Conservation (phyloP, 1,284 basidiomycete genomes). For the Fistulina hepatica region DNA sequence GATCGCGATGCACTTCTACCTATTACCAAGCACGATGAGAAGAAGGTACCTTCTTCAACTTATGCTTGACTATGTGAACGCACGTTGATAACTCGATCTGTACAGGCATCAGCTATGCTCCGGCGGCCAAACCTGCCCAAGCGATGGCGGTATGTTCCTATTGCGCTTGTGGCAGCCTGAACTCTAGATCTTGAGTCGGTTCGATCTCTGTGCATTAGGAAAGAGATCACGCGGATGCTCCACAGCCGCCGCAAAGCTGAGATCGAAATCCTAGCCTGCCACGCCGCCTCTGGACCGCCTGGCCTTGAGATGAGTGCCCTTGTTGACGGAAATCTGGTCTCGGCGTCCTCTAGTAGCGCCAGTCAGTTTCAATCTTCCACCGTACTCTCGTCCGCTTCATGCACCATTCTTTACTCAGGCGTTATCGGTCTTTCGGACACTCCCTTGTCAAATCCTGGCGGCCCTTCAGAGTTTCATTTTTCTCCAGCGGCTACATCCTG, state of each 20-base stretch:
- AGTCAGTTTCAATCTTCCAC: no score
- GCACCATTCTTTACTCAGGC: no score
- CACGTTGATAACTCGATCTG: slow-evolving; percentile 3
- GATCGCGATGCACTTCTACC: slow-evolving; percentile 53
- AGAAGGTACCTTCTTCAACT: slow-evolving; percentile 44
- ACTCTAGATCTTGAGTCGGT: background rate
- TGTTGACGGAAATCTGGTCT: no score
- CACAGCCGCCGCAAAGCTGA: slow-evolving; percentile 78
- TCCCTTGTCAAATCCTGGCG: no score
- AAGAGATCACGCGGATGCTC: slow-evolving; percentile 71
- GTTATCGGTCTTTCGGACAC: no score
- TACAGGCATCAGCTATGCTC: slow-evolving; percentile 62
- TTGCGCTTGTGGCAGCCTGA: slow-evolving; percentile 5
- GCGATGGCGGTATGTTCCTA: slow-evolving; percentile 57
- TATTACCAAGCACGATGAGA: slow-evolving; percentile 61
- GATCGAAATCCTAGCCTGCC: slow-evolving; percentile 76
- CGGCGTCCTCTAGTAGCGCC: no score
- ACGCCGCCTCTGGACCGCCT: no score
- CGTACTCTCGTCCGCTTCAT: no score
- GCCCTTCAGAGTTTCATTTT: no score
- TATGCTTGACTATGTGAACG: background rate
- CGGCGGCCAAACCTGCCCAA: slow-evolving; percentile 38
- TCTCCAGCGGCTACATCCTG: no score
- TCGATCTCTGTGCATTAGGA: no score
- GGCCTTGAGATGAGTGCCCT: no score